Base-by-base conservation (phyloP, 2,329 filamentous ascomycete genomes). In the Fusarium continuum region DNA sequence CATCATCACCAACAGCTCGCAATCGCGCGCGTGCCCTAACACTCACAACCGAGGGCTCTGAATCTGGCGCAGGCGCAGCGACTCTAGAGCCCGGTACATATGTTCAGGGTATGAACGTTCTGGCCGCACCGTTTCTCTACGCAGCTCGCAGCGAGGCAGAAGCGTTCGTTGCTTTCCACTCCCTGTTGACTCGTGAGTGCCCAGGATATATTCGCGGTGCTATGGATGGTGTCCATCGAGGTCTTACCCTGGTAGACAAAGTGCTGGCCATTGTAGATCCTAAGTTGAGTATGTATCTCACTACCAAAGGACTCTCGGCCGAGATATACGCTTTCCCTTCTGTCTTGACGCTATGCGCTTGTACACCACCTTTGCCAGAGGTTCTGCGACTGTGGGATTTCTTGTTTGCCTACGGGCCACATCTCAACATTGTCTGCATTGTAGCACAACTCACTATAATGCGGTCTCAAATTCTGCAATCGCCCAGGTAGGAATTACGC, bases 61-160 rank as follows among this genome's bases (percentile, higher is more conserved):
- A 89, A 62, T 80, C 81, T 7, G 84, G 84, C 54, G 72, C 76
- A 11, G 84, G 84, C 55, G 73, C 76, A 17, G 81, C 79, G 4
- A 81, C 79, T 7, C 78, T 80, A 26, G 89, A 92, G 69, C 85
- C 91, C 10, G 92, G 93, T 26, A 93, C 91, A 34, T 99, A 99
- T 71, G 94, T 99, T 3, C 95, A 99, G 77, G 95, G 95, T 67
- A 98, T 99, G 94, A 99, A 99, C 74, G 95, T 99, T 34, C 85
- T 99, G 14, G 94, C 93, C 9, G 95, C 95, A 1, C 95, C 95
- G 0, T 97, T 99, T 73, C 83, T 99, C 39, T 99, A 99, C 75
- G 93, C 92, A 6, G 93, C 95, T 2, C 89, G 93, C 55, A 97
- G 92, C 75, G 95, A 99, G 78, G 90, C 93, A 7, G 93, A 99